Evolutionary conservation across 306 rosid genomes (phyloP).

Genomic region (Coriaria nepalensis): DNA sequence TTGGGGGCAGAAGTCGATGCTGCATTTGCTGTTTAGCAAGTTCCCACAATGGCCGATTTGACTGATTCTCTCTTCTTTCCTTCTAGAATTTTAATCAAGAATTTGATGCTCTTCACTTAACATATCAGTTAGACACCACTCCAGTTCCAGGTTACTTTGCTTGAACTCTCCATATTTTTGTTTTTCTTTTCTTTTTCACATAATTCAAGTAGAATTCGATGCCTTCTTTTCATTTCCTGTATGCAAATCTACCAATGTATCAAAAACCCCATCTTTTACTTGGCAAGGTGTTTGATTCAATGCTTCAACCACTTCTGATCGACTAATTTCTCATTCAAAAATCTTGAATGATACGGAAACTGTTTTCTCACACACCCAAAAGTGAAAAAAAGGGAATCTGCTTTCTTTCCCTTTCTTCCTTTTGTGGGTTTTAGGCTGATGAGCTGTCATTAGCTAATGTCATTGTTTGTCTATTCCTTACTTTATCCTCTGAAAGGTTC

Average conservation of each 20-base stretch:
- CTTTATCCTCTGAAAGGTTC: constrained; percentile 99
- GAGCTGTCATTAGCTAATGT: constrained; percentile 70
- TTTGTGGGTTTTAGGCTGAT: constrained; percentile 22
- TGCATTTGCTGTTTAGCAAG: no score
- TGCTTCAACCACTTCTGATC: constrained; percentile 18
- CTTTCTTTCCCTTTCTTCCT: constrained; percentile 29
- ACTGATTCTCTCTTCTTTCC: constrained; percentile 7
- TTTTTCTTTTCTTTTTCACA: constrained; percentile 14
- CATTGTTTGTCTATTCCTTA: constrained; percentile 38
- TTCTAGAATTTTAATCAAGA: constrained; percentile 23
- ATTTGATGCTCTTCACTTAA: constrained; percentile 32
- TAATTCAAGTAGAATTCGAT: constrained; percentile 37
- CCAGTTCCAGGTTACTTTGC: constrained; percentile 12
- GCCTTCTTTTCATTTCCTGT: constrained; percentile 26
- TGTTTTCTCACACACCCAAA: constrained; percentile 30
- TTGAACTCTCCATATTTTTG: constrained; percentile 26
- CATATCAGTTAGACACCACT: constrained; percentile 2
- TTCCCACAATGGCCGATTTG: no score
- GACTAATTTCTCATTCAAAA: background rate
- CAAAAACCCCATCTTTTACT: constrained; percentile 10
- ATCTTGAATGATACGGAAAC: constrained; percentile 24
- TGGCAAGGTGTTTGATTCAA: constrained; percentile 17
- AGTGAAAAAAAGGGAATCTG: constrained; percentile 90
- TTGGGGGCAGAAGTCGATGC: no score
- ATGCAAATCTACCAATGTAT: constrained; percentile 32